phyloP scores from a whole-genome alignment of 805 yeast species.

The Lachancea dasiensis region DNA sequence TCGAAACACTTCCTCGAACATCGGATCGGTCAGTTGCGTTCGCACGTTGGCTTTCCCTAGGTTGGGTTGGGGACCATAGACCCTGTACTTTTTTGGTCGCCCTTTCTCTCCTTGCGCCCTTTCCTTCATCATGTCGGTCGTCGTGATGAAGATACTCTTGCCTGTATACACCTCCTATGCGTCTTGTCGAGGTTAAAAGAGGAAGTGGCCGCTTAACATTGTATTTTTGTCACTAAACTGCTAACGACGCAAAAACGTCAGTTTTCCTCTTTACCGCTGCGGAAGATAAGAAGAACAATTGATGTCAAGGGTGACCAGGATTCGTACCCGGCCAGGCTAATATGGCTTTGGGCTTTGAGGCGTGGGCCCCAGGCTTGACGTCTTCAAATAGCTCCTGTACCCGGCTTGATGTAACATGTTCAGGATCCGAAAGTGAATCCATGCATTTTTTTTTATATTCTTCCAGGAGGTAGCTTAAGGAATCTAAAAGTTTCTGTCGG shows the following conservation, averaged over 20 bases:
- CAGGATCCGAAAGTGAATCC: slow-evolving; percentile 9
- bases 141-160: too few species aligned
- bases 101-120: neutral
- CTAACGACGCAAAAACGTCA: neutral
- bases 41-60: slow-evolving; percentile 4
- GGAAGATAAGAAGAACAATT: neutral
- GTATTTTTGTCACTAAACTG: neutral
- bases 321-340: slow-evolving; percentile 64
- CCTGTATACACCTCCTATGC: too few species aligned
- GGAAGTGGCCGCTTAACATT: neutral
- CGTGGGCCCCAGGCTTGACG: slow-evolving; percentile 17
- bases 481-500: slow-evolving; percentile 38
- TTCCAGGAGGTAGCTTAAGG: slow-evolving; percentile 20
- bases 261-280: neutral
- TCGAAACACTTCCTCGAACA: neutral
- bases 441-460: slow-evolving; percentile 14
- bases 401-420: slow-evolving; percentile 17
- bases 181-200: too few species aligned
- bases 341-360: slow-evolving; percentile 27
- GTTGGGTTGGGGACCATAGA: too few species aligned
- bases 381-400: slow-evolving; percentile 13
- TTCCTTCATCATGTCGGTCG: too few species aligned
- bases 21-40: slow-evolving; percentile 1
- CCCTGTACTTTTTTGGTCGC: too few species aligned
- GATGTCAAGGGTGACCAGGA: slow-evolving; percentile 50